A percentile compares a stretch with the other conserved stretches of the same genome.
Conservation (phyloP, 371 early-diverging fungal species). For the Apophysomyces variabilis region DNA sequence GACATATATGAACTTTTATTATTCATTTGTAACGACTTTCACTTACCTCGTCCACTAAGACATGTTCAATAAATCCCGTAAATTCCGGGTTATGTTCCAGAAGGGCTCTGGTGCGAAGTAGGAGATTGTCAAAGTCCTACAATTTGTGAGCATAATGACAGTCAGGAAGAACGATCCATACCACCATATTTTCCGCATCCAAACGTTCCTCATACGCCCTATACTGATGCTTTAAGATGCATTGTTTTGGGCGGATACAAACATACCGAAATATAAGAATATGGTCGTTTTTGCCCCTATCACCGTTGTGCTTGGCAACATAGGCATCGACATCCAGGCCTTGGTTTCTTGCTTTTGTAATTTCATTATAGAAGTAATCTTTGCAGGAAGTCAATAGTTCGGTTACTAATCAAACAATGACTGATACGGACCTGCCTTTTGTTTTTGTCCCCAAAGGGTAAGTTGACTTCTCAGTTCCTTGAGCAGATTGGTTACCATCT, state of each 20-base stretch:
- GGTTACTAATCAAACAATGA: neutral
- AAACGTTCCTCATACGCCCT: constrained; percentile 46
- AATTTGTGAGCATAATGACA: constrained; percentile 26
- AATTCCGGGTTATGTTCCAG: constrained; percentile 29
- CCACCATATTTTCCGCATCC: constrained; percentile 33
- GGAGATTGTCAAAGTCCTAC: constrained; percentile 67
- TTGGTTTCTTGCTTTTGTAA: constrained; percentile 37
- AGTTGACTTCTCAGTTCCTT: constrained; percentile 17
- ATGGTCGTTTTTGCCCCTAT: constrained; percentile 17
- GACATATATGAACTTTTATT: neutral
- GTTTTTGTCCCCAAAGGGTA: neutral
- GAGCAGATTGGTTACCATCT: constrained; percentile 23
- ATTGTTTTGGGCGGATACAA: neutral
- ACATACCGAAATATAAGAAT: constrained; percentile 30
- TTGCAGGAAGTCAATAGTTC: neutral
- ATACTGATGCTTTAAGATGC: neutral
- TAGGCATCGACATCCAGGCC: constrained; percentile 26
- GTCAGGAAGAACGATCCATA: constrained; percentile 22
- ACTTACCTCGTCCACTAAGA: constrained; percentile 64
- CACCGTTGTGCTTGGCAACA: neutral
- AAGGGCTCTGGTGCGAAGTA: constrained; percentile 42
- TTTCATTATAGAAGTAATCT: constrained; percentile 32
- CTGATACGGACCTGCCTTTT: constrained; percentile 8
- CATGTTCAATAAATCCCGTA: constrained; percentile 30
- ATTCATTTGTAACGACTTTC: neutral